phyloP scores from a whole-genome alignment of 768 basidiomycete genomes.

The Auricularia sp. region DNA sequence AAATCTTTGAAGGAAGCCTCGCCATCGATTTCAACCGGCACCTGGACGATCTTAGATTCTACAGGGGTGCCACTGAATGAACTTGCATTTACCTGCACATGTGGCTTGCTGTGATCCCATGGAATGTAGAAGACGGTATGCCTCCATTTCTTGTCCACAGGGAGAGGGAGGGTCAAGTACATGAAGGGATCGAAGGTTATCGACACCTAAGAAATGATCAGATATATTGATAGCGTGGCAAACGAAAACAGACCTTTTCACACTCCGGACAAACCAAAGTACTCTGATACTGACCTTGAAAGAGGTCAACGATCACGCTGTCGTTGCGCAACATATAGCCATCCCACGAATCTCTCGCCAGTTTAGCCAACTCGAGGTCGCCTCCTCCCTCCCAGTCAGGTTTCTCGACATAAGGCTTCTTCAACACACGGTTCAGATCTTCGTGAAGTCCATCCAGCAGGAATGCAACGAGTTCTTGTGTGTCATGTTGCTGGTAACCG shows the following conservation, averaged over 20 bases:
- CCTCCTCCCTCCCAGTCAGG: conserved; percentile 93
- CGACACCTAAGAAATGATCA: conserved; percentile 57
- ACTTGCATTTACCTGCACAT: conserved; percentile 41
- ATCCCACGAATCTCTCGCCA: conserved; percentile 85
- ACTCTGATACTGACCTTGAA: conserved; percentile 89
- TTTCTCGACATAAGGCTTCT: conserved; percentile 95
- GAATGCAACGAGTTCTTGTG: conserved; percentile 93
- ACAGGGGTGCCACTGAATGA: background rate
- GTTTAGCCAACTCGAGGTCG: conserved; percentile 63
- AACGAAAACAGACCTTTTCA: conserved; percentile 49
- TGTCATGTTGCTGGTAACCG: conserved; percentile 97
- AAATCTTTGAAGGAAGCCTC: conserved; percentile 77
- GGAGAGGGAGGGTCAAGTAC: conserved; percentile 95
- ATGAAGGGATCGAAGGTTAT: conserved; percentile 99
- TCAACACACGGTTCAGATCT: conserved; percentile 78
- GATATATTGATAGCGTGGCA: background rate
- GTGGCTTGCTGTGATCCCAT: conserved; percentile 48
- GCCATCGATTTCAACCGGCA: conserved; percentile 63
- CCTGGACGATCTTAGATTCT: conserved; percentile 25
- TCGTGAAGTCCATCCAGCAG: conserved; percentile 93
- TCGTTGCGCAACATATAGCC: conserved; percentile 95
- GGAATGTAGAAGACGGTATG: conserved; percentile 60
- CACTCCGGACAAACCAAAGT: conserved; percentile 96
- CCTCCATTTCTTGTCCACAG: conserved; percentile 77
- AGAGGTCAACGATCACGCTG: conserved; percentile 84